Evolutionary conservation across 257 asterid species (phyloP).

Genomic region (Plectranthus barbatus): DNA sequence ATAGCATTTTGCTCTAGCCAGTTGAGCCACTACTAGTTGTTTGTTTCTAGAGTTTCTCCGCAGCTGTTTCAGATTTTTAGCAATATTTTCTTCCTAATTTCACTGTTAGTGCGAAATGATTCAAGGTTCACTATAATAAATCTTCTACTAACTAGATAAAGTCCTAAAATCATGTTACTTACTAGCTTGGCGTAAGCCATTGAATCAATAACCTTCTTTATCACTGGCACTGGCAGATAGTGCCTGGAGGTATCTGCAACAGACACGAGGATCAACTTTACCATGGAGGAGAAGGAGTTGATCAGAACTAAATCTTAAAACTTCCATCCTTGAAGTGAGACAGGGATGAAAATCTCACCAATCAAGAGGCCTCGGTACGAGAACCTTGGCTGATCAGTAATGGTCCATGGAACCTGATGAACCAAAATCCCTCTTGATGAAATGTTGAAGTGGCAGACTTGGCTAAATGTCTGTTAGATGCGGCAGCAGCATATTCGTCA

Average conservation of each 20-base stretch:
- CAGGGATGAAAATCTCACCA: constrained; percentile 39
- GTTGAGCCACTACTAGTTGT: too few relatives aligned
- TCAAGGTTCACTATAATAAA: too few relatives aligned
- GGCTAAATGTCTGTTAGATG: constrained; percentile 83
- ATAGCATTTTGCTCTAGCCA: not conserved
- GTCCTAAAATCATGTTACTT: constrained; percentile 8
- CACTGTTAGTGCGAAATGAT: too few relatives aligned
- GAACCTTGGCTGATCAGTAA: constrained; percentile 80
- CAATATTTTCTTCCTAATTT: too few relatives aligned
- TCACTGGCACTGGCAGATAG: constrained; percentile 58
- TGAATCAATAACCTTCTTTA: constrained; percentile 92
- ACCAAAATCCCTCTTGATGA: constrained; percentile 49
- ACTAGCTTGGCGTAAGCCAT: constrained; percentile 93
- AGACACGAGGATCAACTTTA: not conserved
- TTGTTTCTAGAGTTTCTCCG: too few relatives aligned
- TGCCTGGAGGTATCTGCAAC: constrained; percentile 85
- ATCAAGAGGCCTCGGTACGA: constrained; percentile 85
- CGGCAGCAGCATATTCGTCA: not conserved
- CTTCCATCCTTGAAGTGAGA: not conserved
- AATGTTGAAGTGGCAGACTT: constrained; percentile 56
- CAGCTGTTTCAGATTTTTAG: too few relatives aligned
- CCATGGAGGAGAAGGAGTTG: not conserved
- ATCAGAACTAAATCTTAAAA: not conserved
- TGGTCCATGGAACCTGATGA: constrained; percentile 76
- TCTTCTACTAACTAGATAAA: not conserved